A percentile compares a stretch with the other conserved stretches of the same genome.
Evolutionary conservation across 169 alveolate species (phyloP).

Genomic region (Babesia ovata): DNA sequence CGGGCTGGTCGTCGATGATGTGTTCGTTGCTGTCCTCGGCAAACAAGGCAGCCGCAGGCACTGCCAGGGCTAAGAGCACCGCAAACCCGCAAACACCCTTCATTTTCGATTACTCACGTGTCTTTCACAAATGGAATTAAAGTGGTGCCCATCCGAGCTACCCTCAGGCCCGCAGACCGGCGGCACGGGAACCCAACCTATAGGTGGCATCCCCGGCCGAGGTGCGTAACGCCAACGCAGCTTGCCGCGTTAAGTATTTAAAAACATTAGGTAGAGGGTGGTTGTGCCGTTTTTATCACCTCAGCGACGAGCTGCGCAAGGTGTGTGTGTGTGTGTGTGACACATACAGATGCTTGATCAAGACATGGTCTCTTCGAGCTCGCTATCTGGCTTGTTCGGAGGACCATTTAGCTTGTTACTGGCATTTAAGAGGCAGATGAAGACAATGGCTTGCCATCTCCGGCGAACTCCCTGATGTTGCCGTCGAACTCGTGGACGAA

Average conservation of each 20-base stretch:
- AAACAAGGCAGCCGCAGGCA: slow-evolving; percentile 14
- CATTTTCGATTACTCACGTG: background rate
- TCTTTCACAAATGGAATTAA: too few relatives aligned
- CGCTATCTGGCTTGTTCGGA: too few relatives aligned
- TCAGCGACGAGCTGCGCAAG: background rate
- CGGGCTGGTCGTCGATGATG: slow-evolving; percentile 8
- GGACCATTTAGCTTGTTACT: too few relatives aligned
- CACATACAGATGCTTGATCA: background rate
- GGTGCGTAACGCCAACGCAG: too few relatives aligned
- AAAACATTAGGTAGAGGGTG: too few relatives aligned
- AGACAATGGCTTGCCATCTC: background rate
- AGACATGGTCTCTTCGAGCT: too few relatives aligned
- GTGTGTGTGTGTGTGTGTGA: slow-evolving; percentile 5
- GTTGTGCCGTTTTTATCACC: too few relatives aligned
- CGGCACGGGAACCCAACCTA: too few relatives aligned
- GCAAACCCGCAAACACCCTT: background rate
- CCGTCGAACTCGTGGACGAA: slow-evolving; percentile 24
- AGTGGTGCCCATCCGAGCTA: too few relatives aligned
- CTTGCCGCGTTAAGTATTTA: too few relatives aligned
- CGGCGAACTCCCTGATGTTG: slow-evolving; percentile 9
- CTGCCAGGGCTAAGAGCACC: slow-evolving; percentile 14
- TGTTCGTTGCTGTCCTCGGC: slow-evolving; percentile 3
- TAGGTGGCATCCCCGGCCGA: too few relatives aligned
- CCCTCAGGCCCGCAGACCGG: too few relatives aligned
- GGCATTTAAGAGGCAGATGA: background rate